phyloP scores from a whole-genome alignment of 345 rosid species.

The Bruguiera sexangula region DNA sequence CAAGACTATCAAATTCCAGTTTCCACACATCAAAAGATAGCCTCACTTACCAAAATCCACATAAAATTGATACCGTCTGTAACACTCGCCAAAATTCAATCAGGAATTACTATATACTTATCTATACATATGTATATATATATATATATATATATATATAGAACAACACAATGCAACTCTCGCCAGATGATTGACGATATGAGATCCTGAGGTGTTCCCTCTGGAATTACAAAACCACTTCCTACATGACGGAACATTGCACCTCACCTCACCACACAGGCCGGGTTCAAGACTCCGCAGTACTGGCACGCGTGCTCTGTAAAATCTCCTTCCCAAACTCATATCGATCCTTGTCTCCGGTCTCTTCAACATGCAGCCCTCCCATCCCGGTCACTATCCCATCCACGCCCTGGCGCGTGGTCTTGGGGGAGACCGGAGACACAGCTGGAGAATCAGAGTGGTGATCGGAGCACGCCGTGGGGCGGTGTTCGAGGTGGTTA shows the following conservation, averaged over 20 bases:
- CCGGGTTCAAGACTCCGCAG: constrained; percentile 96
- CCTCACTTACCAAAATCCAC: too few species aligned
- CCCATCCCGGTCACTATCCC: constrained; percentile 70
- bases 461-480: constrained; percentile 31
- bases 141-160: too few species aligned
- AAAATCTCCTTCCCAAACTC: constrained; percentile 76
- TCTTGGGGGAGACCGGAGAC: constrained; percentile 59
- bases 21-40: too few species aligned
- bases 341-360: constrained; percentile 72
- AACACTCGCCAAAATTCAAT: too few species aligned
- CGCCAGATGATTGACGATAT: constrained; percentile 94
- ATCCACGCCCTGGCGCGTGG: constrained; percentile 50
- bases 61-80: too few species aligned
- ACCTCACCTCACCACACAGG: constrained; percentile 91
- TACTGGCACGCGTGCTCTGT: constrained; percentile 93
- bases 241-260: constrained; percentile 95
- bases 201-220: constrained; percentile 98
- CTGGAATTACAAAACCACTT: constrained; percentile 99
- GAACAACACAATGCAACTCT: constrained; percentile 27
- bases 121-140: too few species aligned
- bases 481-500: constrained; percentile 40
- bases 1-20: too few species aligned
- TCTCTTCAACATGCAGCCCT: constrained; percentile 90
- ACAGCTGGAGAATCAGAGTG: constrained; percentile 29
- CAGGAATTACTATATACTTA: too few species aligned